Percentiles rank a stretch among this genome's conserved stretches.
phyloP scores from a whole-genome alignment of 495 filamentous ascomycete genomes.

The Melanomma pulvis-pyrius region DNA sequence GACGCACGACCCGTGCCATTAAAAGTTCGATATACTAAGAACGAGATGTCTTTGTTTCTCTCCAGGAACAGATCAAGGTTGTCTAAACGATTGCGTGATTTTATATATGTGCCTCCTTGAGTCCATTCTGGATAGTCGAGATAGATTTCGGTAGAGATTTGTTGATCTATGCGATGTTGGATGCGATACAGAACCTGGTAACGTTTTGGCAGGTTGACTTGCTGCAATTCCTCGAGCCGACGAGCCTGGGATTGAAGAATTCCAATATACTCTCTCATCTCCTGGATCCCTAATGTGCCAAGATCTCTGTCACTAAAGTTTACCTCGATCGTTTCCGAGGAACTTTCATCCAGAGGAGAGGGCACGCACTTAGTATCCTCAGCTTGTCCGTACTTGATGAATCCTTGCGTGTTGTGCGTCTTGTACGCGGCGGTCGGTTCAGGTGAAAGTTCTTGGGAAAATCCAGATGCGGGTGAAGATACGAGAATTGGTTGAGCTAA shows the following conservation, averaged over 20 bases:
- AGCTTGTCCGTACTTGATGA: too few relatives aligned
- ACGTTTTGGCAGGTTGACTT: background rate
- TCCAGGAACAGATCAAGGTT: constrained; percentile 44
- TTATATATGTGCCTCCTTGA: background rate
- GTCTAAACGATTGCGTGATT: background rate
- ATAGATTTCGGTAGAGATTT: background rate
- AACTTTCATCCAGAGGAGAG: too few relatives aligned
- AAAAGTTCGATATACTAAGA: constrained; percentile 38
- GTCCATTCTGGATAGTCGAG: constrained; percentile 18
- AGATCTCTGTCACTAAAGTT: too few relatives aligned
- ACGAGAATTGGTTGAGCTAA: too few relatives aligned
- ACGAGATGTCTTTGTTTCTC: constrained; percentile 38
- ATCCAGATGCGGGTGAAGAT: too few relatives aligned
- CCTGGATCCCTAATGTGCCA: too few relatives aligned
- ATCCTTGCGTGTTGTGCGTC: too few relatives aligned
- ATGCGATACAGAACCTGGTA: constrained; percentile 16
- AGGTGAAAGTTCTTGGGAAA: too few relatives aligned
- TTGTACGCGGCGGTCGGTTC: too few relatives aligned
- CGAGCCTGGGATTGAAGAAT: background rate
- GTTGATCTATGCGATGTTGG: background rate
- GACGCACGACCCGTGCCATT: too few relatives aligned
- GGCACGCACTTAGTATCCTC: too few relatives aligned
- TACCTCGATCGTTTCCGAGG: too few relatives aligned
- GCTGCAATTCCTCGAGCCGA: background rate
- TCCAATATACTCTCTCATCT: background rate